Evolutionary conservation across 495 filamentous ascomycete genomes (phyloP).

Genomic region (Penicillium bialowiezense): DNA sequence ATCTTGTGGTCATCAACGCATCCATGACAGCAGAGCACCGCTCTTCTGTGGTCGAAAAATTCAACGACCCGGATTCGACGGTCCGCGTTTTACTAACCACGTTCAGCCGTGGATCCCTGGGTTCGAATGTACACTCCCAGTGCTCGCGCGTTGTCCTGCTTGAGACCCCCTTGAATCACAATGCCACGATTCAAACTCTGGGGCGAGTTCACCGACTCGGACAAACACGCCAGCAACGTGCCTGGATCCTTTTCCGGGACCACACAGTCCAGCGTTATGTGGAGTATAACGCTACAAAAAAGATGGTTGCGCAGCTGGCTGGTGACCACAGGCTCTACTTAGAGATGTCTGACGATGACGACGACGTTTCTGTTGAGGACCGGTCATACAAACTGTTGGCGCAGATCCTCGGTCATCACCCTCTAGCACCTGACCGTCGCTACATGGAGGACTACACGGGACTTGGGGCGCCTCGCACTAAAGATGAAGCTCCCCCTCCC

Average conservation of each 20-base stretch:
- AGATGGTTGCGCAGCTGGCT: too few species aligned
- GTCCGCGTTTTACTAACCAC: slow-evolving; percentile 6
- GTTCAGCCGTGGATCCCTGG: background rate
- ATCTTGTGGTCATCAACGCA: slow-evolving; percentile 1
- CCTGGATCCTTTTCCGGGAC: slow-evolving; percentile 13
- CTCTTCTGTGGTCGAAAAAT: background rate
- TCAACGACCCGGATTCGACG: background rate
- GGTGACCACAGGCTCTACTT: too few species aligned
- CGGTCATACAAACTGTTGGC: too few species aligned
- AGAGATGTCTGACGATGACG: too few species aligned
- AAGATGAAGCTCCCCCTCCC: too few species aligned
- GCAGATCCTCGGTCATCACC: too few species aligned
- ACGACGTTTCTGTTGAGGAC: too few species aligned
- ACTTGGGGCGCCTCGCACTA: too few species aligned
- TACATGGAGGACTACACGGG: too few species aligned
- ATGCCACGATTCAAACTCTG: slow-evolving; percentile 1
- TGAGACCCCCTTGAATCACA: slow-evolving; percentile 2
- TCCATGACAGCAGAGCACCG: background rate
- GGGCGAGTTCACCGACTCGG: slow-evolving; percentile 9
- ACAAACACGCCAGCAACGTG: slow-evolving; percentile 5
- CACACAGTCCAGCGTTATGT: slow-evolving; percentile 12
- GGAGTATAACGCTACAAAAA: background rate
- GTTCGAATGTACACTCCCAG: slow-evolving; percentile 1
- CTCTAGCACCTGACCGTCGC: too few species aligned
- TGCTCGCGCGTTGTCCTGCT: slow-evolving; percentile 3